phyloP scores from a whole-genome alignment of 768 basidiomycete genomes.

The Rhizopogon salebrosus region DNA sequence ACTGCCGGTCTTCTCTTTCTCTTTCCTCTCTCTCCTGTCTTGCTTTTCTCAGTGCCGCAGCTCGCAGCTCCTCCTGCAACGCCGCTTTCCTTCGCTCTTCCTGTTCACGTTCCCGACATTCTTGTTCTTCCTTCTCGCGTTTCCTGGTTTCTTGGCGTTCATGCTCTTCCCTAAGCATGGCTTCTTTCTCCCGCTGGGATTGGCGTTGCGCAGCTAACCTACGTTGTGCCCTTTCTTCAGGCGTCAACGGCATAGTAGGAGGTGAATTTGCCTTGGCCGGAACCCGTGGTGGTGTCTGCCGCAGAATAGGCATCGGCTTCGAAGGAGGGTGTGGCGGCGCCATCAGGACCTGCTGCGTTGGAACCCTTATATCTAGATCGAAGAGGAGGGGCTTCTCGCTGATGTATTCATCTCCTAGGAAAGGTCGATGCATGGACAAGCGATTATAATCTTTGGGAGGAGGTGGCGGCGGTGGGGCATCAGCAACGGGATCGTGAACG shows the following conservation, averaged over 20 bases:
- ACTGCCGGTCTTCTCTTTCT: slow-evolving; percentile 42
- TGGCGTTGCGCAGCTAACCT: slow-evolving; percentile 16
- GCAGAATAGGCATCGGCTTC: background rate
- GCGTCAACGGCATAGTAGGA: slow-evolving; percentile 10
- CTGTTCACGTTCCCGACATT: slow-evolving; percentile 33
- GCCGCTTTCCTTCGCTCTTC: slow-evolving; percentile 34
- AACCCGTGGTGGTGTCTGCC: slow-evolving; percentile 1
- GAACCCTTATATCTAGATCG: background rate
- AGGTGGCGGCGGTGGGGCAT: slow-evolving; percentile 13
- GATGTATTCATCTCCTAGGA: slow-evolving; percentile 9
- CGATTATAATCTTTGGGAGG: slow-evolving; percentile 19
- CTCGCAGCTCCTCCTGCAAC: slow-evolving; percentile 40
- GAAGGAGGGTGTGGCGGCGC: slow-evolving; percentile 4
- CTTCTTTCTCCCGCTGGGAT: slow-evolving; percentile 34
- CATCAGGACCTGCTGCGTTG: background rate
- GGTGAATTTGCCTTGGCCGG: slow-evolving; percentile 6
- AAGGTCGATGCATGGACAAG: slow-evolving; percentile 19
- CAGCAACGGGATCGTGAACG: background rate
- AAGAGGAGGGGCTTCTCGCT: slow-evolving; percentile 1
- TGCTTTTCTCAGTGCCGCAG: slow-evolving; percentile 28
- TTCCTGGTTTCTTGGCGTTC: slow-evolving; percentile 36
- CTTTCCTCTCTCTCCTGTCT: slow-evolving; percentile 34
- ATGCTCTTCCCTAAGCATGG: slow-evolving; percentile 40
- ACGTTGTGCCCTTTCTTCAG: slow-evolving; percentile 22
- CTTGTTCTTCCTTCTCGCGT: slow-evolving; percentile 9